A percentile compares a stretch with the other conserved stretches of the same genome.
These are phyloP conservation scores for Leucosporidium creatinivorum DNA, from an alignment of 768 basidiomycete species.

Conservation along the genomic window DNA sequence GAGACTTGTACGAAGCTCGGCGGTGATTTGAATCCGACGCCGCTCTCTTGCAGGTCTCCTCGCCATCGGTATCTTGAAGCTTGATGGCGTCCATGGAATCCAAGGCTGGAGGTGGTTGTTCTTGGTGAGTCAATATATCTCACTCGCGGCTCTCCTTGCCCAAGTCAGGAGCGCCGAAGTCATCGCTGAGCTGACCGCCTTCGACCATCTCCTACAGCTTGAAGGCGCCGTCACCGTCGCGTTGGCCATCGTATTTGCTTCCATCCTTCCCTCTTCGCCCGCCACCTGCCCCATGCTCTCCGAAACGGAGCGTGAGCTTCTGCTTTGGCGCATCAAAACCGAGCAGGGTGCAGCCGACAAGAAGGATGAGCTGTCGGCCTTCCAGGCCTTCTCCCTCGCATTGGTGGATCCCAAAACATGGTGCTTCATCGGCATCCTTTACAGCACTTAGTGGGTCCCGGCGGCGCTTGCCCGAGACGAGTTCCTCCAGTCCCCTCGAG, in stretches of 20 bases:
- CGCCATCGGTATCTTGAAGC: constrained; percentile 15
- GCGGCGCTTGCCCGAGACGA: too few species aligned
- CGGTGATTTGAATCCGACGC: not conserved
- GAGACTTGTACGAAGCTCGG: not conserved
- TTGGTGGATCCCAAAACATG: not conserved
- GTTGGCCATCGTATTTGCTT: constrained; percentile 29
- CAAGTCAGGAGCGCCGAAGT: too few species aligned
- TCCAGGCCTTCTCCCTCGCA: not conserved
- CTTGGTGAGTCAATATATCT: not conserved
- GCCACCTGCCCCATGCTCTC: not conserved
- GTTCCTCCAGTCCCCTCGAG: too few species aligned
- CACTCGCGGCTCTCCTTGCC: too few species aligned
- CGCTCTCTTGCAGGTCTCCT: not conserved
- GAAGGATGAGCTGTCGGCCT: not conserved
- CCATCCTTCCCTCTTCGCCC: constrained; percentile 28
- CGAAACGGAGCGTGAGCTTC: not conserved
- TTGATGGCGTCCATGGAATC: constrained; percentile 36
- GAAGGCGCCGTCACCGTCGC: constrained; percentile 29
- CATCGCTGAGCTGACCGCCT: too few species aligned
- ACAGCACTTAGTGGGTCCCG: not conserved
- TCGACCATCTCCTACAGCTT: not conserved
- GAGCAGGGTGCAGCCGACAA: not conserved
- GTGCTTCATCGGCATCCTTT: constrained; percentile 1
- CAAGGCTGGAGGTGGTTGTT: constrained; percentile 41
- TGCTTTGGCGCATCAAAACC: not conserved